Evolutionary conservation across 371 early-diverging fungal genomes (phyloP).

Genomic region (Syncephalastrum contaminatum): DNA sequence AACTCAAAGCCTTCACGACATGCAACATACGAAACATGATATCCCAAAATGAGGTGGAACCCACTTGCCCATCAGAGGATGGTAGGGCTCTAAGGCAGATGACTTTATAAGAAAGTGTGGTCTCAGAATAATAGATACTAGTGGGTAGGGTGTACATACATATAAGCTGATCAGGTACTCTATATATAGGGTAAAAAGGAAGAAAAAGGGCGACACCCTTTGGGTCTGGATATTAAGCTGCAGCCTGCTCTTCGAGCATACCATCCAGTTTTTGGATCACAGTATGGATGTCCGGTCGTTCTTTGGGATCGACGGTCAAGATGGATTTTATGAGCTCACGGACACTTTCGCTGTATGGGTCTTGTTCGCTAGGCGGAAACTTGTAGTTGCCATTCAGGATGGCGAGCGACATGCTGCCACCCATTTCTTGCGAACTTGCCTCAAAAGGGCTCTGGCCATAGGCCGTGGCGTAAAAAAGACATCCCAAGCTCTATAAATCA

Average conservation of each 20-base stretch:
- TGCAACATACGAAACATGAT: too few relatives aligned
- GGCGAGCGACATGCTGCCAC: constrained; percentile 71
- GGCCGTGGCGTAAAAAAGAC: constrained; percentile 68
- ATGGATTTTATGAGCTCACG: constrained; percentile 56
- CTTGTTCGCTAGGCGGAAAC: constrained; percentile 41
- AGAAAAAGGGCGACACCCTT: too few relatives aligned
- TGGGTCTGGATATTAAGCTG: too few relatives aligned
- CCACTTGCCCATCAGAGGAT: too few relatives aligned
- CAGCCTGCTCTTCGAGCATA: too few relatives aligned
- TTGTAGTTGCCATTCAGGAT: constrained; percentile 61
- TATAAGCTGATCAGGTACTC: not conserved
- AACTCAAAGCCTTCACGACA: too few relatives aligned
- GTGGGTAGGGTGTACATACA: not conserved
- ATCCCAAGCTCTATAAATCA: constrained; percentile 49
- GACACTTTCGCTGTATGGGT: constrained; percentile 60
- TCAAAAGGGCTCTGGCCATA: constrained; percentile 72
- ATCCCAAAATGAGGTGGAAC: too few relatives aligned
- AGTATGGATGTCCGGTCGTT: constrained; percentile 61
- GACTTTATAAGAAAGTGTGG: not conserved
- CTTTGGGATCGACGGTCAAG: constrained; percentile 61
- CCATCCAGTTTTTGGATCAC: constrained; percentile 13
- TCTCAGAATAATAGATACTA: constrained; percentile 1
- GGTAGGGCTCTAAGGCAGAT: too few relatives aligned
- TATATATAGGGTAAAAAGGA: not conserved
- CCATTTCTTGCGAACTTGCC: constrained; percentile 61